These are phyloP conservation scores for Exophiala xenobiotica DNA, from an alignment of 2,329 filamentous ascomycete species.

Conservation along the genomic window DNA sequence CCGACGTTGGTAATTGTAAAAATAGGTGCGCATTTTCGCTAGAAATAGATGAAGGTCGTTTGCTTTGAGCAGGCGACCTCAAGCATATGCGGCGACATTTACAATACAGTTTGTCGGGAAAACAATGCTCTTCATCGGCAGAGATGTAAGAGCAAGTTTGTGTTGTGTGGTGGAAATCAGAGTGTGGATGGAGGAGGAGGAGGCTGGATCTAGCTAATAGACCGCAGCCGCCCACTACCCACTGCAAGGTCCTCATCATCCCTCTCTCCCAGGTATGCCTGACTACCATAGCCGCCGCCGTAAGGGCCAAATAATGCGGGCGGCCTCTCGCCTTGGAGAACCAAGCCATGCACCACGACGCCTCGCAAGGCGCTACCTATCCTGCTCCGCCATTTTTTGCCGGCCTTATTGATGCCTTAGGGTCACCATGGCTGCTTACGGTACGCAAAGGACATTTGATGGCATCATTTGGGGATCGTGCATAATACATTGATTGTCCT, in stretches of 20 bases:
- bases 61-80: conserved; percentile 10
- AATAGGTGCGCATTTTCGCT: conserved; percentile 27
- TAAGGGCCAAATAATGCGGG: not conserved
- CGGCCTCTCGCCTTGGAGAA: not conserved
- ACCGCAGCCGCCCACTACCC: not conserved
- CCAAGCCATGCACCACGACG: too few relatives aligned
- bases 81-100: conserved; percentile 14
- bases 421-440: too few relatives aligned
- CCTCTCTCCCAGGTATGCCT: not conserved
- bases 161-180: not conserved
- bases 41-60: conserved; percentile 17
- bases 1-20: conserved; percentile 15
- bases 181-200: not conserved
- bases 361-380: too few relatives aligned
- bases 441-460: too few relatives aligned
- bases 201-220: too few relatives aligned
- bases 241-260: not conserved
- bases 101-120: conserved; percentile 9
- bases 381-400: too few relatives aligned
- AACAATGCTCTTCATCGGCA: not conserved
- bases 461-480: too few relatives aligned
- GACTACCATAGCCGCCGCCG: too few relatives aligned
- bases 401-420: not conserved
- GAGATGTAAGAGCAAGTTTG: conserved; percentile 3
- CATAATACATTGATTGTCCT: not conserved